Evolutionary conservation across 768 basidiomycete species (phyloP).

Genomic region (Mycena crocata): DNA sequence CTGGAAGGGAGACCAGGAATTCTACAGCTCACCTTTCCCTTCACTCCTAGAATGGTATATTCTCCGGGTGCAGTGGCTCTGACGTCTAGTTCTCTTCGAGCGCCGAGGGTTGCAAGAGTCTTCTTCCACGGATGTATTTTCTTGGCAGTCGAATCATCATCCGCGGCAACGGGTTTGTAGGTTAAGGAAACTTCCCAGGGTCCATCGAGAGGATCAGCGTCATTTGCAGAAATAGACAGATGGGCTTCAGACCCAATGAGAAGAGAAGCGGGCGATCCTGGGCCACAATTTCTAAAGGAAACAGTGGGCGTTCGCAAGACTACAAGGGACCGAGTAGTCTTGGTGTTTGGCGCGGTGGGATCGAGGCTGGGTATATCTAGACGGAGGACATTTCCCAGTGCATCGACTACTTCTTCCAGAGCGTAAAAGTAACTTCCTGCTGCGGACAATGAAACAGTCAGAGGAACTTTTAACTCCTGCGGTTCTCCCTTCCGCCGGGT

Average conservation of each 20-base stretch:
- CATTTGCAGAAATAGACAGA: slow-evolving; percentile 63
- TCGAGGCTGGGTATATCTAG: slow-evolving; percentile 41
- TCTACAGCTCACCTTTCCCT: slow-evolving; percentile 65
- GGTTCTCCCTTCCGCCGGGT: slow-evolving; percentile 46
- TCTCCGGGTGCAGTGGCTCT: slow-evolving; percentile 76
- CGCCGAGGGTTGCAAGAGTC: slow-evolving; percentile 62
- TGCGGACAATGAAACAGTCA: slow-evolving; percentile 70
- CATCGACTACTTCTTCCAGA: slow-evolving; percentile 86
- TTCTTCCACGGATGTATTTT: slow-evolving; percentile 72
- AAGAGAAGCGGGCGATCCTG: slow-evolving; percentile 75
- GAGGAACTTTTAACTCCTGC: slow-evolving; percentile 74
- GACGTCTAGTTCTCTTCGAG: slow-evolving; percentile 57
- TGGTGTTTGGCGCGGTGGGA: slow-evolving; percentile 50
- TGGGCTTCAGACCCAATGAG: slow-evolving; percentile 76
- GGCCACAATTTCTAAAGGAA: slow-evolving; percentile 80
- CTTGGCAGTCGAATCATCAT: slow-evolving; percentile 52
- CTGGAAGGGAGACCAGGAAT: slow-evolving; percentile 19
- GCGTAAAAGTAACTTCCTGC: slow-evolving; percentile 79
- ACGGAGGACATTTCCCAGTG: slow-evolving; percentile 79
- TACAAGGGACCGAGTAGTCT: slow-evolving; percentile 69
- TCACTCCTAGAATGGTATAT: slow-evolving; percentile 77
- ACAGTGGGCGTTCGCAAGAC: slow-evolving; percentile 79
- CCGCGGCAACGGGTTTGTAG: slow-evolving; percentile 65
- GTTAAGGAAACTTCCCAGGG: slow-evolving; percentile 75
- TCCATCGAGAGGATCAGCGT: slow-evolving; percentile 70